A percentile compares a stretch with the other conserved stretches of the same genome.
These are phyloP conservation scores for Neurospora sp. DNA, from an alignment of 495 filamentous ascomycete genomes.

Conservation along the genomic window DNA sequence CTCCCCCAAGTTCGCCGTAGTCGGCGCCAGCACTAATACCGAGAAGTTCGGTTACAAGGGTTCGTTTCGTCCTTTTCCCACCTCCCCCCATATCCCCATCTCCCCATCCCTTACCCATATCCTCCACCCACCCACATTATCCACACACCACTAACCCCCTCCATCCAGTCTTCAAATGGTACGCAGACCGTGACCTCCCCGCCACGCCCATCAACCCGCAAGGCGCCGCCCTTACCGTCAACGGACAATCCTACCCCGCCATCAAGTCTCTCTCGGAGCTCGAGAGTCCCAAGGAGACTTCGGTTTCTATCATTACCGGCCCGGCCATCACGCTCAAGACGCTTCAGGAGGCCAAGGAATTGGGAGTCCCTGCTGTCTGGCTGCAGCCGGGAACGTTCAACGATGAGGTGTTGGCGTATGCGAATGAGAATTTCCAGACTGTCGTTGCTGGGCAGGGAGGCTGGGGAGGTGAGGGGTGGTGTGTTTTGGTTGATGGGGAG, in stretches of 20 bases:
- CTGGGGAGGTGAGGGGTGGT: slow-evolving; percentile 67
- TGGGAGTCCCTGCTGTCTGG: slow-evolving; percentile 77
- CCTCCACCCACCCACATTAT: background rate
- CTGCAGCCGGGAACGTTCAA: slow-evolving; percentile 87
- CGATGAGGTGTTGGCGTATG: slow-evolving; percentile 58
- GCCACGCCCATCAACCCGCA: slow-evolving; percentile 78
- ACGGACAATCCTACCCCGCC: slow-evolving; percentile 46
- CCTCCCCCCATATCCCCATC: background rate
- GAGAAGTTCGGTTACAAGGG: slow-evolving; percentile 88
- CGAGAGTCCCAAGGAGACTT: slow-evolving; percentile 54
- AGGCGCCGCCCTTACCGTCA: slow-evolving; percentile 44
- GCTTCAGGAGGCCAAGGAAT: slow-evolving; percentile 67
- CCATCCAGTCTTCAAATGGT: slow-evolving; percentile 74
- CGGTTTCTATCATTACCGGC: slow-evolving; percentile 81
- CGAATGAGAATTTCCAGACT: slow-evolving; percentile 51
- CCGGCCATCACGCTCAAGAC: slow-evolving; percentile 59
- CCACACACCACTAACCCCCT: slow-evolving; percentile 12
- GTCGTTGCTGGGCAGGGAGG: slow-evolving; percentile 63
- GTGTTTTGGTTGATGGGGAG: slow-evolving; percentile 85
- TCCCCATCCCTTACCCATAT: background rate
- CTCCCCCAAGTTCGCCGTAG: slow-evolving; percentile 75
- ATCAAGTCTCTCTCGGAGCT: slow-evolving; percentile 55
- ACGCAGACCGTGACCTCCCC: slow-evolving; percentile 62
- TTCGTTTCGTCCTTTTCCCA: slow-evolving; percentile 23
- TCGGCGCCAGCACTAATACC: slow-evolving; percentile 76